Evolutionary conservation across 2,329 filamentous ascomycete genomes (phyloP), one percentile per base, ranked within the genome.

Genomic region (Diaporthe capsici): DNA sequence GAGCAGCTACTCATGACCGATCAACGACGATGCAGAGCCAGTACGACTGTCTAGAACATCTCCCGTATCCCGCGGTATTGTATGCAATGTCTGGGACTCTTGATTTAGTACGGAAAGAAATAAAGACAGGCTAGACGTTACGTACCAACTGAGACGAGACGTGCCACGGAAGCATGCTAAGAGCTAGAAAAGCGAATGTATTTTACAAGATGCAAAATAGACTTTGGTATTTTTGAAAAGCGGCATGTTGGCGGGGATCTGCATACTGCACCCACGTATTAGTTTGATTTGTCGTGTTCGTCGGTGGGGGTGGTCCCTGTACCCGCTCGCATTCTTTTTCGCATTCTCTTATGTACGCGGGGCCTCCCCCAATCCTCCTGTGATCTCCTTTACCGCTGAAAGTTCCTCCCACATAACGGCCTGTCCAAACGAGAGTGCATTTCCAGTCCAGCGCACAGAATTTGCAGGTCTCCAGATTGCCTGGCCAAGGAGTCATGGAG

Each of bases 331-430:
- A 57, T 57, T 57, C 53, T 57, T 10, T 57, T 57, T 57, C 53
- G 53, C 53, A 57, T 57, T 57, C 53, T 57, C 53, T 57, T 57
- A 34, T 55, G 53, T 31, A 55, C 34, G 53, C 28, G 53, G 53
- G 28, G 28, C 31, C 28, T 34, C 28, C 53, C 15, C 53, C 17
- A 31, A 10, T 57, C 5, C 53, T 57, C 53, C 53, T 57, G 53
- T 57, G 25, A 57, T 34, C 53, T 57, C 15, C 20, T 31, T 57
- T 57, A 4, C 53, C 13, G 28, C 17, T 34, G 15, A 20, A 12
- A 57, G 15, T 57, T 57, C 53, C 8, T 7, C 53, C 53, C 28
- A 57, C 53, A 10, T 28, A 57, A 22, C 53, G 28, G 28, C 20
- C 53, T 22, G 28, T 20, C 13, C 53, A 57, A 7, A 57, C 15